Evolutionary conservation across 177 flowering plant species (phyloP).

Genomic region (Tripterygium wilfordii): DNA sequence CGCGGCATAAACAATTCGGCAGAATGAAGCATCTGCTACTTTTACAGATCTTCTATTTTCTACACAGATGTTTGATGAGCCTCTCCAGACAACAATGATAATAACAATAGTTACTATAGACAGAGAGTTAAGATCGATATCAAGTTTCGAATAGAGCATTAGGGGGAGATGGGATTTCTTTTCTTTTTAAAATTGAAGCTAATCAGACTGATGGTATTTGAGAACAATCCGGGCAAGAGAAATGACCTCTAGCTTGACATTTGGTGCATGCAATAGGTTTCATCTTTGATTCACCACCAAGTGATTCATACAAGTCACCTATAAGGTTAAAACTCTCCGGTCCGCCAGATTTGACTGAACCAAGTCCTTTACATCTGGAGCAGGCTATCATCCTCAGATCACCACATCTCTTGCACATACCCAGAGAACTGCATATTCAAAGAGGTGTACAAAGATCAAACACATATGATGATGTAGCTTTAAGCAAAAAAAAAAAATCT

Average conservation of each 20-base stretch:
- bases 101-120: background rate
- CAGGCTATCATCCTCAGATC: constrained; percentile 75
- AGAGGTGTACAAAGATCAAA: background rate
- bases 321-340: constrained; percentile 30
- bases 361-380: constrained; percentile 65
- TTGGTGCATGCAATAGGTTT: constrained; percentile 36
- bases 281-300: constrained; percentile 20
- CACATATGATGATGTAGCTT: background rate
- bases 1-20: no score
- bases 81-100: background rate
- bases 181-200: background rate
- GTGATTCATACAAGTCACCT: constrained; percentile 25
- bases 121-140: background rate
- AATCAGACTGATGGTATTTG: constrained; percentile 4
- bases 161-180: background rate
- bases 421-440: constrained; percentile 52
- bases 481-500: no score
- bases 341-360: constrained; percentile 45
- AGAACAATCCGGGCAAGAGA: constrained; percentile 65
- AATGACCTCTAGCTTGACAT: constrained; percentile 61
- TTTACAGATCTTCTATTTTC: no score
- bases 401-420: constrained; percentile 90
- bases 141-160: background rate
- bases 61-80: no score
- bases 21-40: no score